Evolutionary conservation across 1,284 basidiomycete genomes (phyloP).

Genomic region (Naganishia liquefaciens): DNA sequence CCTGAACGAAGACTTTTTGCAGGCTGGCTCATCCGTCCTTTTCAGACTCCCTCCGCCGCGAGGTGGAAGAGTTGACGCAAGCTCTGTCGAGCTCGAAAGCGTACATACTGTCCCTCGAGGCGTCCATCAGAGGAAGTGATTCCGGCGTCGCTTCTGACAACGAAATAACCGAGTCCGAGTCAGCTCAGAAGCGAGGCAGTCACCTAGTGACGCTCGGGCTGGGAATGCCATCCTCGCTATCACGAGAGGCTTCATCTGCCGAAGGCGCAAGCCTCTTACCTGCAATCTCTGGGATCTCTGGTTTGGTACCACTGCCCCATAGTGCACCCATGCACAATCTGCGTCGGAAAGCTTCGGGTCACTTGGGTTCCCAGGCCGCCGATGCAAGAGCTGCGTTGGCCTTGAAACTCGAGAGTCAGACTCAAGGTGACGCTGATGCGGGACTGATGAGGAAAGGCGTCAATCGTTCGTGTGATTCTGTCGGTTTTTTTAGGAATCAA

Average conservation of each 20-base stretch:
- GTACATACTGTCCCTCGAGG: constrained; percentile 19
- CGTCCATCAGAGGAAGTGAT: constrained; percentile 17
- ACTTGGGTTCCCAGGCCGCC: constrained; percentile 15
- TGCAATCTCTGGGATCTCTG: neutral
- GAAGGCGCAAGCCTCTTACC: neutral
- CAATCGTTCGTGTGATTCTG: constrained; percentile 7
- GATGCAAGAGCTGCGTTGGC: constrained; percentile 24
- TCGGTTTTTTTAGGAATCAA: neutral
- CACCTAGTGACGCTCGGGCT: constrained; percentile 1
- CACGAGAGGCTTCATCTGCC: neutral
- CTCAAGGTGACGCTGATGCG: neutral
- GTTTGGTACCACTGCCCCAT: constrained; percentile 8
- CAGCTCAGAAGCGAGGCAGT: constrained; percentile 1
- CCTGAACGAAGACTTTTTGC: neutral
- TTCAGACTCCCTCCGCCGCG: constrained; percentile 6
- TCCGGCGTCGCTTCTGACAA: neutral
- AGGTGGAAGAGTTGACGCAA: constrained; percentile 25
- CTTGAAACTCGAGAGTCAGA: constrained; percentile 11
- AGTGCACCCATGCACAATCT: constrained; percentile 27
- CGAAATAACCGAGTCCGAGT: neutral
- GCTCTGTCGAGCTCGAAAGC: constrained; percentile 15
- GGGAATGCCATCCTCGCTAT: neutral
- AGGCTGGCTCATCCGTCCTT: neutral
- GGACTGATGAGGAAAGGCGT: constrained; percentile 18
- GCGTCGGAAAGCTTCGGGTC: constrained; percentile 24